Conservation (phyloP, 768 basidiomycete species). For the Mycena latifolia region DNA sequence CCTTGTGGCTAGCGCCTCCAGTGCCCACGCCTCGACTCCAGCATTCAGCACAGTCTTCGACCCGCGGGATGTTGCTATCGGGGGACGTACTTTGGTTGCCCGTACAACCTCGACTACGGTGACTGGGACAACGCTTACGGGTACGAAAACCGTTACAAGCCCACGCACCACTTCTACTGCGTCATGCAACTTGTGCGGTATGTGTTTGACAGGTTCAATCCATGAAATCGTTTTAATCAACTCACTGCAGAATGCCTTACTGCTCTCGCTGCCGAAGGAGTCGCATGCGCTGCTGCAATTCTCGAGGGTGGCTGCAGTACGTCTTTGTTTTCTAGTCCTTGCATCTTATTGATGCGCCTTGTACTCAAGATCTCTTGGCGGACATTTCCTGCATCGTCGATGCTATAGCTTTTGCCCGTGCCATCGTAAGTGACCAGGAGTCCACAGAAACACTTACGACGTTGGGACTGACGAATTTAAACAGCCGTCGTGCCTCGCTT, state of each 20-base stretch:
- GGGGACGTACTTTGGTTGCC: neutral
- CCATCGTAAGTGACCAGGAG: neutral
- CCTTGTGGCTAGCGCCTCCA: neutral
- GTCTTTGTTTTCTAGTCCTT: neutral
- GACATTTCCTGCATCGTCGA: conserved; percentile 5
- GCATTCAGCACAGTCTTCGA: neutral
- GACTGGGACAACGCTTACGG: neutral
- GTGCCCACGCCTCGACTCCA: no score
- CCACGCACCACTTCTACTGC: neutral
- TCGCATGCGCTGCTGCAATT: conserved; percentile 7
- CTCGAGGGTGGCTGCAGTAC: conserved; percentile 8
- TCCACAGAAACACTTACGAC: neutral
- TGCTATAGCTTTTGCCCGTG: neutral
- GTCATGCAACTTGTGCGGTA: neutral
- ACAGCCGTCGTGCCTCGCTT: neutral
- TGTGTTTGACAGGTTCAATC: neutral
- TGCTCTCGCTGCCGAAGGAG: conserved; percentile 10
- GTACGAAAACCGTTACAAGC: neutral
- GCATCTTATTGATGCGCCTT: neutral
- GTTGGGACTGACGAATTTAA: neutral
- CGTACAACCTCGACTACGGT: neutral
- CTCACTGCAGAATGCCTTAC: neutral
- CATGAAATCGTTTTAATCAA: neutral
- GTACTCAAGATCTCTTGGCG: neutral
- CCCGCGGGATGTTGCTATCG: neutral